phyloP scores from a whole-genome alignment of 2,329 filamentous ascomycete species.

The Xylaria sp. region DNA sequence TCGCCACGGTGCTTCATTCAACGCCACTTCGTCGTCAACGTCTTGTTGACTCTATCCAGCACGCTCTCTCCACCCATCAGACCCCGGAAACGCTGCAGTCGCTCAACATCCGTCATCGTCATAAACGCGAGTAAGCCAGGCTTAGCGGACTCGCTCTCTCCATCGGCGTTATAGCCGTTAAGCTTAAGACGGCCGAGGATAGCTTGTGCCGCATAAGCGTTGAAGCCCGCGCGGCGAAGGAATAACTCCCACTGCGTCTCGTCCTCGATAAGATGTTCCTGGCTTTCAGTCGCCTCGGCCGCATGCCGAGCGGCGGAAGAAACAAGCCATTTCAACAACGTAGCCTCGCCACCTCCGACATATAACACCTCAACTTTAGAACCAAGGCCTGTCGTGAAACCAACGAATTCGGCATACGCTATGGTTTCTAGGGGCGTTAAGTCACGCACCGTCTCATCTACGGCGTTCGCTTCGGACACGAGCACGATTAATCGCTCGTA shows the following conservation, averaged over 20 bases:
- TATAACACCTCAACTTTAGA: conserved; percentile 56
- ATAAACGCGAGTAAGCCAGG: conserved; percentile 66
- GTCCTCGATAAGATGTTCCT: conserved; percentile 57
- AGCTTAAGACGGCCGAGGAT: conserved; percentile 62
- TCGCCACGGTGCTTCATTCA: conserved; percentile 34
- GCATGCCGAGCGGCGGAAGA: conserved; percentile 60
- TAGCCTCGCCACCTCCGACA: conserved; percentile 60
- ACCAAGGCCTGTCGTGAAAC: conserved; percentile 57
- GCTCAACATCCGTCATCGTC: conserved; percentile 62
- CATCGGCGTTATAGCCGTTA: conserved; percentile 39
- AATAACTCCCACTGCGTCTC: conserved; percentile 76
- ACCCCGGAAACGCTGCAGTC: conserved; percentile 59
- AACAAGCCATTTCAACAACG: conserved; percentile 65
- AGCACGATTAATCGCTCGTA: conserved; percentile 77
- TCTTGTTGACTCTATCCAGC: conserved; percentile 60
- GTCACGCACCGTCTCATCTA: conserved; percentile 54
- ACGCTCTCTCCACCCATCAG: conserved; percentile 65
- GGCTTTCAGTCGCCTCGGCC: conserved; percentile 39
- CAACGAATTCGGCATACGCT: conserved; percentile 61
- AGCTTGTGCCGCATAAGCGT: conserved; percentile 76
- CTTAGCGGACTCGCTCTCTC: conserved; percentile 31
- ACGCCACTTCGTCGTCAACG: conserved; percentile 63
- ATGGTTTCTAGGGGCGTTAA: conserved; percentile 54
- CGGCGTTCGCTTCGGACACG: conserved; percentile 64
- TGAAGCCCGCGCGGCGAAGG: conserved; percentile 72